Evolutionary conservation across 1,284 basidiomycete species (phyloP), one percentile per base, ranked within the genome.

Genomic region (Apiotrichum porosum): DNA sequence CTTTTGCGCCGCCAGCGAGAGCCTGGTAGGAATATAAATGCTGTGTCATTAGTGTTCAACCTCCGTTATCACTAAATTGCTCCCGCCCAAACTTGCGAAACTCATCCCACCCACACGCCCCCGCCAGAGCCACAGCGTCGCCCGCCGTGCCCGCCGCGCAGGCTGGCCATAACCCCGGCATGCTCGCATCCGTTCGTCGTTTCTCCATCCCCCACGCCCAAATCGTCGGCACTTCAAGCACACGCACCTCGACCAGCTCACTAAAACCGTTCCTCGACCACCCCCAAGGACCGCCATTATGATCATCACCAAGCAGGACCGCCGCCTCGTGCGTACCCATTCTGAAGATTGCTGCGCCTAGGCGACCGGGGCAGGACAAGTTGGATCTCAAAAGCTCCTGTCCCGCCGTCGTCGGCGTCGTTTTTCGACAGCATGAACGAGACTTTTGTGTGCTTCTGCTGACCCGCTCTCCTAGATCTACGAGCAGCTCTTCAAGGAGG

Each of bases 401-500:
- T n/a, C n/a, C n/a, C n/a, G n/a, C n/a, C n/a, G n/a, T n/a, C n/a
- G n/a, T n/a, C n/a, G n/a, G n/a, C n/a, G n/a, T n/a, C n/a, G n/a
- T n/a, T n/a, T n/a, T n/a, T n/a, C n/a, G n/a, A n/a, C n/a, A n/a
- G n/a, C n/a, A n/a, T n/a, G n/a, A n/a, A n/a, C n/a, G n/a, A n/a
- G n/a, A n/a, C n/a, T n/a, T n/a, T n/a, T n/a, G n/a, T n/a, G n/a
- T n/a, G n/a, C n/a, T n/a, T n/a, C n/a, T n/a, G n/a, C 14, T 12
- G 15, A 28, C 23, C 6, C 31, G 18, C 23, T 34, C 50, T 9
- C 28, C 8, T 51, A 71, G 69, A 93, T 94, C 79, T 93, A 93
- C 81, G 91, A 97, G 79, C 86, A 86, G 80, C 90, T 97, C 81
- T 97, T 97, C 87, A 93, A 93, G 79, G 92, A 97, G 86, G 94